Evolutionary conservation across 2,329 filamentous ascomycete genomes (phyloP), one percentile per base, ranked within the genome.

Genomic region (Diaporthe destruens): DNA sequence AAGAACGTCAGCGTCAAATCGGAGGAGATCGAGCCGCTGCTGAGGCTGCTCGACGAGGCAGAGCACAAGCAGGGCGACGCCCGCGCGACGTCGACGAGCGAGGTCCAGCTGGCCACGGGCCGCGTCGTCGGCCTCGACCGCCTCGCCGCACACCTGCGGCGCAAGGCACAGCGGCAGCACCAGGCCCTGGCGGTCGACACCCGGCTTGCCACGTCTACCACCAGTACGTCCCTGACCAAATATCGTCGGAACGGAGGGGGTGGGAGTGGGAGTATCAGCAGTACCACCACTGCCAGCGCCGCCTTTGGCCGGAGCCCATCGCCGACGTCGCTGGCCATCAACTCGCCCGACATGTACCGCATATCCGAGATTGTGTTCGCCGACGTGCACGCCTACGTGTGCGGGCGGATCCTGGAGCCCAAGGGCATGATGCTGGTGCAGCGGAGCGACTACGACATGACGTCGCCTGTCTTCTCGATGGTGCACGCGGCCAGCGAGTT

Each of bases 1-100:
- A 74, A 74, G 32, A 74, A 74, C 55, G 73, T 74, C 73, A 74
- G 73, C 71, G 66, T 74, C 59, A 72, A 61, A 18, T 71, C 73
- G 44, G 73, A 74, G 20, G 73, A 74, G 59, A 65, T 74, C 14
- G 71, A 71, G 47, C 56, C 71, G 14, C 67, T 74, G 4, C 69
- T 74, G 71, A 69, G 56, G n/a, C 23, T 74, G 23, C 71, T 74
- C 23, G 59, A 71, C 14, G 73, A 74, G 34, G 73, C 73, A 25
- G 71, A 72, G 29, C 55, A 56, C 59, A 68, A 72, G n/a, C n/a
- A n/a, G 14, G 71, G 73, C n/a, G 67, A 71, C 55, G 53, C 69
- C 73, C 71, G 71, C 12, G 42, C 59, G 3, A 56, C 57, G 12
- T 72, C 71, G 23, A 71, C 71, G 23, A 71, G 59, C 39, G 73